These are phyloP conservation scores for Eragrostis curvula DNA, from an alignment of 176 grass and related monocot species.

Conservation along the genomic window DNA sequence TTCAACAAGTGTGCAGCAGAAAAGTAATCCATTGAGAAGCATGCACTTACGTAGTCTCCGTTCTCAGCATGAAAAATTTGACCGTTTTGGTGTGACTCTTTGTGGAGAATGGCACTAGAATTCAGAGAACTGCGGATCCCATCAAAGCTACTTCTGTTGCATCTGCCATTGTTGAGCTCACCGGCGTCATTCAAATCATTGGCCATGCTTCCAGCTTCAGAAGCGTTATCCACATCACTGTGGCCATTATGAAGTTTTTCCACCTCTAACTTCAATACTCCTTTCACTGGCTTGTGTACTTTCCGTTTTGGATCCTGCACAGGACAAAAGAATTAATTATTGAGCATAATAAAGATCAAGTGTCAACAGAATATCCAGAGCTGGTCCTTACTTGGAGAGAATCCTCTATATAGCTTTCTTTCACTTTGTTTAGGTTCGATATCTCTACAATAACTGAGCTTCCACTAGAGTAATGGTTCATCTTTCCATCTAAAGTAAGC, in stretches of 20 bases:
- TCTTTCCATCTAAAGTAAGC: constrained; percentile 80
- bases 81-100: constrained; percentile 56
- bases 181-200: constrained; percentile 78
- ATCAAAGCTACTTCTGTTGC: constrained; percentile 65
- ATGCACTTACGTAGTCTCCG: constrained; percentile 71
- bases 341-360: constrained; percentile 34
- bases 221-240: constrained; percentile 72
- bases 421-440: constrained; percentile 98
- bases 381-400: constrained; percentile 76
- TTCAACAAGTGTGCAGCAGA: constrained; percentile 1
- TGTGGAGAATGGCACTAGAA: constrained; percentile 47
- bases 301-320: constrained; percentile 98
- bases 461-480: constrained; percentile 85
- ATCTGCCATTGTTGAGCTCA: constrained; percentile 63
- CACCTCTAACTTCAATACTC: constrained; percentile 86
- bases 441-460: constrained; percentile 92
- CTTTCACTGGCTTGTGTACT: constrained; percentile 98
- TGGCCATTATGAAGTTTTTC: constrained; percentile 78
- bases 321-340: constrained; percentile 11
- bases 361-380: constrained; percentile 16
- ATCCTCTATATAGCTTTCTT: constrained; percentile 97
- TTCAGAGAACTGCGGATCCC: constrained; percentile 56
- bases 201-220: constrained; percentile 87
- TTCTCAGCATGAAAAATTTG: constrained; percentile 58
- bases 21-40: constrained; percentile 34